Evolutionary conservation across 345 rosid species (phyloP).

Genomic region (Toxicodendron radicans): DNA sequence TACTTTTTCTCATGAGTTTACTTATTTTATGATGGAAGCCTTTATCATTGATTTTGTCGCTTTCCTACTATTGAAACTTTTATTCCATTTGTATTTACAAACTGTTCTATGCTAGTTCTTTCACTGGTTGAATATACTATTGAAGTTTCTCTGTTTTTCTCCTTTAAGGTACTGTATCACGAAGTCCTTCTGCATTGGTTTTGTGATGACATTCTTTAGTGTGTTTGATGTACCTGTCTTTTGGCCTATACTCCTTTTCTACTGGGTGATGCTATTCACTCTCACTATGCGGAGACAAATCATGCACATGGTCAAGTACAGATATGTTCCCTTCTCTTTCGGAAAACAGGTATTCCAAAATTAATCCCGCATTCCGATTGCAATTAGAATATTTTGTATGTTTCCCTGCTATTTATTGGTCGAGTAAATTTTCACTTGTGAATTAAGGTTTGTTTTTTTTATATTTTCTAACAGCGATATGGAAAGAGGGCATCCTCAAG

Average conservation of each 20-base stretch:
- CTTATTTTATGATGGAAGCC: neutral
- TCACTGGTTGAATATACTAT: neutral
- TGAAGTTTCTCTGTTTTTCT: slow-evolving; percentile 3
- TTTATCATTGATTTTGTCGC: neutral
- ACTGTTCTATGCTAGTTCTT: neutral
- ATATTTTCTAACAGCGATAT: slow-evolving; percentile 47
- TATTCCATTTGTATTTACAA: neutral
- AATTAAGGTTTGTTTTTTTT: slow-evolving; percentile 9
- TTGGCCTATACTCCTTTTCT: slow-evolving; percentile 97
- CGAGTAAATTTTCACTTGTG: neutral
- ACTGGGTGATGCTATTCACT: slow-evolving; percentile 73
- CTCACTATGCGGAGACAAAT: slow-evolving; percentile 93
- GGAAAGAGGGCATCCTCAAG: slow-evolving; percentile 57
- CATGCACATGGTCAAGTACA: slow-evolving; percentile 91
- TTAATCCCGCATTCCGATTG: neutral
- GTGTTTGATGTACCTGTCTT: slow-evolving; percentile 89
- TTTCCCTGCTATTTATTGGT: neutral
- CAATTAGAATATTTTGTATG: neutral
- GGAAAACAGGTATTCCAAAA: slow-evolving; percentile 71
- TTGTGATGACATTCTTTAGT: slow-evolving; percentile 72
- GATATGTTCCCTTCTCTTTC: slow-evolving; percentile 84
- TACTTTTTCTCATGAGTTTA: neutral
- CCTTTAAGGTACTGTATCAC: slow-evolving; percentile 65
- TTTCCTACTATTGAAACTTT: neutral
- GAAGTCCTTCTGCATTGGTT: slow-evolving; percentile 73